Percentiles rank a stretch among this genome's conserved stretches.
phyloP scores from a whole-genome alignment of 2,329 filamentous ascomycete genomes.

The Alternaria burnsii region DNA sequence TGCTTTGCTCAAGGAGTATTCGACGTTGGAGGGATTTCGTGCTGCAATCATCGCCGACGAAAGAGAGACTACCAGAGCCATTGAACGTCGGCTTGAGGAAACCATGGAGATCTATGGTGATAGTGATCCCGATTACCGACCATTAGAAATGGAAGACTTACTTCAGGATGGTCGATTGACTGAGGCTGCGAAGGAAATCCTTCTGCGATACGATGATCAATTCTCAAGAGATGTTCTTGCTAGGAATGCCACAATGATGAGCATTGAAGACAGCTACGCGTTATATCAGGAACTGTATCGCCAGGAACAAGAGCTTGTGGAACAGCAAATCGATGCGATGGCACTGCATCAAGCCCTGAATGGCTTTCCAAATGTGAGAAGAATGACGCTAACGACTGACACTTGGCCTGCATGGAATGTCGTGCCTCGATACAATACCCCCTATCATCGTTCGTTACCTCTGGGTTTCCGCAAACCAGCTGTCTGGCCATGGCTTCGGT shows the following conservation, averaged over 20 bases:
- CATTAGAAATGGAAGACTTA: slow-evolving; percentile 21
- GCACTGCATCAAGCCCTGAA: slow-evolving; percentile 47
- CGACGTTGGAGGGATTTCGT: slow-evolving; percentile 21
- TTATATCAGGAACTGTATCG: slow-evolving; percentile 46
- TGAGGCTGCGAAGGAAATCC: slow-evolving; percentile 25
- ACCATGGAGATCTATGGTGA: slow-evolving; percentile 16
- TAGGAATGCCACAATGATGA: slow-evolving; percentile 26
- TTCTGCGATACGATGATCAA: slow-evolving; percentile 23
- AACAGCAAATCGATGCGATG: slow-evolving; percentile 34
- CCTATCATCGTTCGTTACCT: slow-evolving; percentile 54
- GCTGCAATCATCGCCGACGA: slow-evolving; percentile 29
- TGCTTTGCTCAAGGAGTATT: slow-evolving; percentile 35
- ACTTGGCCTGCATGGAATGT: slow-evolving; percentile 49
- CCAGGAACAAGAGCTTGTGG: slow-evolving; percentile 45
- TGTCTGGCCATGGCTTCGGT: slow-evolving; percentile 33
- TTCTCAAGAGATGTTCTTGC: slow-evolving; percentile 26
- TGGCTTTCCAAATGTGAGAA: slow-evolving; percentile 48
- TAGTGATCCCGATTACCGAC: slow-evolving; percentile 8
- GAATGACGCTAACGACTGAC: slow-evolving; percentile 53
- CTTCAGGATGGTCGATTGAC: slow-evolving; percentile 23
- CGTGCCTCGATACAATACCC: slow-evolving; percentile 54
- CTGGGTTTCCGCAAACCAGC: slow-evolving; percentile 53
- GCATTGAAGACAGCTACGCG: slow-evolving; percentile 32
- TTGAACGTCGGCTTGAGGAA: slow-evolving; percentile 19
- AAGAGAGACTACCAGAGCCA: slow-evolving; percentile 7